Evolutionary conservation across 1,284 basidiomycete genomes (phyloP).

Genomic region (Exobasidium cylindrosporum): DNA sequence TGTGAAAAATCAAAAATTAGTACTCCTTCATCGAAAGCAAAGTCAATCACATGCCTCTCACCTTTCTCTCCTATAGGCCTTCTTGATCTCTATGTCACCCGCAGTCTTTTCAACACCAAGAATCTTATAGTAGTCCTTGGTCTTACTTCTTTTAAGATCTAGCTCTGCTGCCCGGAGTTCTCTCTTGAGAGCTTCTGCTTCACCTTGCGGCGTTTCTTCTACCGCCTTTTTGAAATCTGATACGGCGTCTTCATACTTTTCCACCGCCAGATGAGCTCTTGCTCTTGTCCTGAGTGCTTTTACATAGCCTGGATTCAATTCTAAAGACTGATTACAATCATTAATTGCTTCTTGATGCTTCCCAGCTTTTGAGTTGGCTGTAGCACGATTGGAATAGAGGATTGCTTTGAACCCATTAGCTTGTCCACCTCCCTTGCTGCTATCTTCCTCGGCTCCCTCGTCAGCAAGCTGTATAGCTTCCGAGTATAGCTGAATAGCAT

Average conservation of each 20-base stretch:
- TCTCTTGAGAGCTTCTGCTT: slow-evolving; percentile 58
- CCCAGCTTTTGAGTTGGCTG: slow-evolving; percentile 70
- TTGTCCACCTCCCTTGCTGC: slow-evolving; percentile 17
- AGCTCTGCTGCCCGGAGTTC: slow-evolving; percentile 59
- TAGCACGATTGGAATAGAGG: slow-evolving; percentile 77
- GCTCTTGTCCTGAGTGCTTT: slow-evolving; percentile 83
- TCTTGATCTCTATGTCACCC: slow-evolving; percentile 76
- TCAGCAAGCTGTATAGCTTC: slow-evolving; percentile 38
- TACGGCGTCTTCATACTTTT: slow-evolving; percentile 71
- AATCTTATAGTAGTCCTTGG: slow-evolving; percentile 69
- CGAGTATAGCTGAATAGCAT: slow-evolving; percentile 61
- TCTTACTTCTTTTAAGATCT: slow-evolving; percentile 49
- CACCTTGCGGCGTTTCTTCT: slow-evolving; percentile 60
- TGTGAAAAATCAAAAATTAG: background rate
- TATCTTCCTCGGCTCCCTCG: slow-evolving; percentile 28
- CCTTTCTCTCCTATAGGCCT: slow-evolving; percentile 50
- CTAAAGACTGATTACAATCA: slow-evolving; percentile 70
- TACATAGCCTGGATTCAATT: slow-evolving; percentile 67
- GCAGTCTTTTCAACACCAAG: slow-evolving; percentile 74
- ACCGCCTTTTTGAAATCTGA: slow-evolving; percentile 75
- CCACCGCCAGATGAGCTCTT: slow-evolving; percentile 70
- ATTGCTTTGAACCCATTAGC: slow-evolving; percentile 61
- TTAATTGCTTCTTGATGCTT: slow-evolving; percentile 67
- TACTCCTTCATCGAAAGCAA: background rate
- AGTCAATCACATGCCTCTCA: background rate